Base-by-base conservation (phyloP, 345 rosid species). In the Geranium rotundifolium region DNA sequence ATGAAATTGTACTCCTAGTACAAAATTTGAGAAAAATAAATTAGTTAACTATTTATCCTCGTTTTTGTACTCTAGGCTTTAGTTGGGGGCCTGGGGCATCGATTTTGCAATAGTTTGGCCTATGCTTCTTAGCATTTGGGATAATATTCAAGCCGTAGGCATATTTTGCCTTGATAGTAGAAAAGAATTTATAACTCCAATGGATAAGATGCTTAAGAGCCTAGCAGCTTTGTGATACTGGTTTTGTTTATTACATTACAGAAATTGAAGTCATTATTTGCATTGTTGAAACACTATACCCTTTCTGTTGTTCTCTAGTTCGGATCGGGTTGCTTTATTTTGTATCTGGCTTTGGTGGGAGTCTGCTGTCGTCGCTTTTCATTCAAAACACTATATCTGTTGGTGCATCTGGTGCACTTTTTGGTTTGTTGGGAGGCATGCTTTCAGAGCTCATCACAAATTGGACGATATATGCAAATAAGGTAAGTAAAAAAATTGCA, bases 381-480 rank as follows among this genome's bases (percentile, higher is more conserved):
- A 84, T 90, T 72, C 87, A 81, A 59, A 57, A 57, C 18, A 85
- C 85, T 69, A 95, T 93, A 71, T 95, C 99, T 7, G 96, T 95
- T 1, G 99, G 99, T 74, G 99, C 99, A 29, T 95, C 99, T 13
- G 99, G 99, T 60, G 97, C 99, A 50, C 84, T 95, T 39, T 93
- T 93, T 19, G 99, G 97, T 71, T 84, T 90, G 74, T 84, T 93
- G 19, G 99, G 99, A 62, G 85, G 90, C 65, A 93, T 93, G 99
- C 84, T 93, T 39, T 88, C 99, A 0, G 99, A 93, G 81, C 90
- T 90, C 7, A 82, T 93, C 4, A 88, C 89, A 23, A 93, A 93
- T 67, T 93, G 99, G 99, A 88, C 96, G 20, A 86, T 90, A 19
- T 93, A 90, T 60, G 84, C 82, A 54, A 93, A 90, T 49, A 93